Evolutionary conservation across 2,329 filamentous ascomycete species (phyloP).

Genomic region (Aspergillus fischeri): DNA sequence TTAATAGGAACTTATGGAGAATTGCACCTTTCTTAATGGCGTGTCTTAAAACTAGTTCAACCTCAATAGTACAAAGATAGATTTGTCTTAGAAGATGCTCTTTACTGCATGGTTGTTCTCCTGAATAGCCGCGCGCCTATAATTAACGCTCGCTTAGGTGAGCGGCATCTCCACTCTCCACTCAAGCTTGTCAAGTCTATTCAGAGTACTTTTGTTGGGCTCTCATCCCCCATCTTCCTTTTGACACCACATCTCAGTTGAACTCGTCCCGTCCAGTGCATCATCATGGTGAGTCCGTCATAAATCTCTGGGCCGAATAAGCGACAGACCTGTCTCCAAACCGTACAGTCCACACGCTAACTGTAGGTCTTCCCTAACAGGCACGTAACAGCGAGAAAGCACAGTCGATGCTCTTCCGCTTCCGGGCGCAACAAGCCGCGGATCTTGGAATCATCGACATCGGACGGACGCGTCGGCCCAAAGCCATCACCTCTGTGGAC

Average conservation of each 20-base stretch:
- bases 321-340: neutral
- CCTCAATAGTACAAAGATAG: neutral
- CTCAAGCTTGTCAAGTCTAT: slow-evolving; percentile 21
- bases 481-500: slow-evolving; percentile 81
- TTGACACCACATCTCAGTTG: slow-evolving; percentile 8
- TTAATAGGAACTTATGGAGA: neutral
- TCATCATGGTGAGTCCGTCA: slow-evolving; percentile 27
- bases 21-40: neutral
- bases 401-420: slow-evolving; percentile 99
- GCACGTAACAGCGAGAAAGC: slow-evolving; percentile 98
- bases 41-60: neutral
- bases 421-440: slow-evolving; percentile 93
- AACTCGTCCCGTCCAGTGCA: slow-evolving; percentile 14
- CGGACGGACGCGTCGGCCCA: slow-evolving; percentile 82
- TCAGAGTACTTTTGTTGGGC: slow-evolving; percentile 8
- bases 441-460: slow-evolving; percentile 95
- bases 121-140: slow-evolving; percentile 19
- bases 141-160: slow-evolving; percentile 23
- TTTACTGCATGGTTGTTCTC: neutral
- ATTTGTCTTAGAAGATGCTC: neutral
- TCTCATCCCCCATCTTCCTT: slow-evolving; percentile 15
- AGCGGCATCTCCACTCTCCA: slow-evolving; percentile 11
- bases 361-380: slow-evolving; percentile 42
- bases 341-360: slow-evolving; percentile 13
- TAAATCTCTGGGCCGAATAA: neutral